Conservation (phyloP, 768 basidiomycete genomes). For the Sporobolomyces phaffii region DNA sequence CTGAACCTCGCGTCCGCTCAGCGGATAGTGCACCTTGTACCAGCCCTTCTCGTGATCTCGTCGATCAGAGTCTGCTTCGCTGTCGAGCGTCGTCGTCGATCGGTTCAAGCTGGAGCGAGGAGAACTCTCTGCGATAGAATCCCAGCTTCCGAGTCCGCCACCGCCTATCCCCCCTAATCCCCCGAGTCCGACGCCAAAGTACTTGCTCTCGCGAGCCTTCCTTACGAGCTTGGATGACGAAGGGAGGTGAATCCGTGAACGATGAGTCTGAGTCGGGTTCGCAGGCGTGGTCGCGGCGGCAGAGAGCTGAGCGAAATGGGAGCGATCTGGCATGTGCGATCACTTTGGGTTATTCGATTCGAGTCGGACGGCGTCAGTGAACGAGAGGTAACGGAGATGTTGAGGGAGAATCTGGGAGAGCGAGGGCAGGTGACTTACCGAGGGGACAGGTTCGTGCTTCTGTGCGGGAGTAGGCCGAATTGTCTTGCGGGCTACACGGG, state of each 20-base stretch:
- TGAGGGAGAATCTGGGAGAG: too few species aligned
- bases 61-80: background rate
- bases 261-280: background rate
- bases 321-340: background rate
- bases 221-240: slow-evolving; percentile 1
- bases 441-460: too few species aligned
- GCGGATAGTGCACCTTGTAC: background rate
- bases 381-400: too few species aligned
- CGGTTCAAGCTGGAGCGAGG: background rate
- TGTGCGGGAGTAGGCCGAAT: too few species aligned
- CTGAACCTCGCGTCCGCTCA: background rate
- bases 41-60: background rate
- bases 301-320: background rate
- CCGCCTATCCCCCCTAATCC: too few species aligned
- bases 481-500: too few species aligned
- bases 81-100: too few species aligned
- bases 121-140: background rate
- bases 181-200: background rate
- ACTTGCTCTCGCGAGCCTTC: background rate
- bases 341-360: too few species aligned
- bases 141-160: too few species aligned
- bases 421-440: too few species aligned
- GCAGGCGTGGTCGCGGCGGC: background rate
- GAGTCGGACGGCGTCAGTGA: too few species aligned
- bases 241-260: background rate